Percentiles rank a stretch among this genome's conserved stretches.
Conservation (phyloP, 1,139 yeast species). For the Eremothecium sinecaudum region DNA sequence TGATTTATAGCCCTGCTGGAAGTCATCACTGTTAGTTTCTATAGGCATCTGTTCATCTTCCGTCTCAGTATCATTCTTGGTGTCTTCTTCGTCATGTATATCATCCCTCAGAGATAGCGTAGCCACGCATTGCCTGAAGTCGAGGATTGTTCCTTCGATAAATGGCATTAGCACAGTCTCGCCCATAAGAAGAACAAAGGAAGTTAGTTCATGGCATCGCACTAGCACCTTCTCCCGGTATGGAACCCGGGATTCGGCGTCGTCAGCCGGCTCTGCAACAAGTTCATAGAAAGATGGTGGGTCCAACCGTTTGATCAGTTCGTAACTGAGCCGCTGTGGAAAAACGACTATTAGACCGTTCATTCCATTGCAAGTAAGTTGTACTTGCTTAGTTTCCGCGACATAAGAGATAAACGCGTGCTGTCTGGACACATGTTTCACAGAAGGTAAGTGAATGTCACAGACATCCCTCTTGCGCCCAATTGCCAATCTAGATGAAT, state of each 20-base stretch:
- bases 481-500: constrained; percentile 17
- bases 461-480: constrained; percentile 27
- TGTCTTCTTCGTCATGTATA: constrained; percentile 19
- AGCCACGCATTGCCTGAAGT: constrained; percentile 37
- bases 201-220: constrained; percentile 33
- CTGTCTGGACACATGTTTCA: constrained; percentile 27
- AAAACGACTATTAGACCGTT: constrained; percentile 31
- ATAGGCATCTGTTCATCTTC: constrained; percentile 29
- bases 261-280: constrained; percentile 4
- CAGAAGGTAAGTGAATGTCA: constrained; percentile 27
- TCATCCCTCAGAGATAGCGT: constrained; percentile 12
- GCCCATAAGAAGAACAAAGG: constrained; percentile 45
- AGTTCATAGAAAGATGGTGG: constrained; percentile 14
- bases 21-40: constrained; percentile 17
- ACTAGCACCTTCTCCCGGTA: constrained; percentile 15
- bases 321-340: constrained; percentile 23
- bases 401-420: constrained; percentile 29
- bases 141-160: constrained; percentile 44
- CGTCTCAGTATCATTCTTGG: constrained; percentile 29
- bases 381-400: constrained; percentile 23
- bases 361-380: constrained; percentile 32
- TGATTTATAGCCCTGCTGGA: constrained; percentile 8
- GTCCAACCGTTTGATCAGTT: constrained; percentile 14
- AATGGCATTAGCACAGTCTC: constrained; percentile 52
- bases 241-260: neutral